A percentile compares a stretch with the other conserved stretches of the same genome.
These are phyloP conservation scores for Arctostaphylos glauca DNA, from an alignment of 148 eudicot species.

Conservation along the genomic window DNA sequence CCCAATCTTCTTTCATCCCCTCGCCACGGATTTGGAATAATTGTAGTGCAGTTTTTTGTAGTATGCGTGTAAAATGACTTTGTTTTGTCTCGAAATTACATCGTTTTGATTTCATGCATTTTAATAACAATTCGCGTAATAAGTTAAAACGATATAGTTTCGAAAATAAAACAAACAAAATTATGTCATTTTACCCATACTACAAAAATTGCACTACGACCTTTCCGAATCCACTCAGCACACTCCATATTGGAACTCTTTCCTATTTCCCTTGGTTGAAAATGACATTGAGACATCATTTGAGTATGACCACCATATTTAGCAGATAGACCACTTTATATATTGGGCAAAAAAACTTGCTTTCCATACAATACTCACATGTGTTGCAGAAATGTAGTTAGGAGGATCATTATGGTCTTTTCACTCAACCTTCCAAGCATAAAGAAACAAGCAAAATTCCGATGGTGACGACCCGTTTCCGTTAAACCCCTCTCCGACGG, in stretches of 20 bases:
- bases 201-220: too few species aligned
- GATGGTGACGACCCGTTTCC: conserved; percentile 30
- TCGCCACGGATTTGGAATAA: not conserved
- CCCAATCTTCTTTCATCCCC: conserved; percentile 19
- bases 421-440: conserved; percentile 96
- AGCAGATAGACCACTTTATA: too few species aligned
- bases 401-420: not conserved
- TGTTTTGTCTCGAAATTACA: too few species aligned
- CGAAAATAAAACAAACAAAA: too few species aligned
- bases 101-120: too few species aligned
- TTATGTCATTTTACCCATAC: too few species aligned
- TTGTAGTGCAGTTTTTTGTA: too few species aligned
- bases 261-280: not conserved
- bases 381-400: not conserved
- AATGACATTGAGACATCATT: not conserved
- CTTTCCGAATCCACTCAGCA: too few species aligned
- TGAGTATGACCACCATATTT: not conserved
- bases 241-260: not conserved
- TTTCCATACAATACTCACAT: not conserved
- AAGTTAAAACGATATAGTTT: too few species aligned
- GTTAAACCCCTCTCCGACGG: conserved; percentile 28
- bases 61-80: too few species aligned
- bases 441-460: conserved; percentile 76
- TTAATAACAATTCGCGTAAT: too few species aligned
- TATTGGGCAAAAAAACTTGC: too few species aligned